phyloP scores from a whole-genome alignment of 805 yeast genomes.

The Kurtzmaniella fragi region DNA sequence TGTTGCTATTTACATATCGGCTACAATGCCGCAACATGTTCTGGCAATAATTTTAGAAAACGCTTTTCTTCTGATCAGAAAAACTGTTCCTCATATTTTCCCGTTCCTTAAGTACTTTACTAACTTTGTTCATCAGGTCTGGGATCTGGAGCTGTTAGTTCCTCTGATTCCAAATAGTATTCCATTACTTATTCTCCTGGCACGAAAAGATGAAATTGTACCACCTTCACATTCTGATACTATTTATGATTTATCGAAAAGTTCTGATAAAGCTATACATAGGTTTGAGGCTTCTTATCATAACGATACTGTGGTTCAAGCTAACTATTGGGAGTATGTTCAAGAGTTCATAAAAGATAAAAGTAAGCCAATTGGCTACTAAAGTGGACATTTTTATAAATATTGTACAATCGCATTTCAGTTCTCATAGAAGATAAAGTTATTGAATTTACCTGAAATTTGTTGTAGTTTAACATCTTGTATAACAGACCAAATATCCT shows the following conservation, averaged over 20 bases:
- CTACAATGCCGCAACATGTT: slow-evolving; percentile 46
- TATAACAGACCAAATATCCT: slow-evolving; percentile 1
- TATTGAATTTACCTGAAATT: no score
- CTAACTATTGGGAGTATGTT: slow-evolving; percentile 72
- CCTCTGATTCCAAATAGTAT: slow-evolving; percentile 43
- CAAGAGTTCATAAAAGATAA: slow-evolving; percentile 47
- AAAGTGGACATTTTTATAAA: slow-evolving; percentile 1
- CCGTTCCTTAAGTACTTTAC: slow-evolving; percentile 59
- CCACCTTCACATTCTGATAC: slow-evolving; percentile 79
- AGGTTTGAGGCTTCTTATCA: slow-evolving; percentile 63
- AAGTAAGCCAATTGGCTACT: slow-evolving; percentile 38
- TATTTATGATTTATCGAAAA: slow-evolving; percentile 49
- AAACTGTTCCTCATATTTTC: slow-evolving; percentile 67
- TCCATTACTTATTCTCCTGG: slow-evolving; percentile 70
- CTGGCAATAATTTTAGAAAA: slow-evolving; percentile 77
- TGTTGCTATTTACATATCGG: slow-evolving; percentile 77
- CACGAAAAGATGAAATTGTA: slow-evolving; percentile 79
- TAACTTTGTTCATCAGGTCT: slow-evolving; percentile 64
- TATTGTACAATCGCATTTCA: no score
- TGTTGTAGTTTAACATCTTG: not conserved
- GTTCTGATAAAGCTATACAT: slow-evolving; percentile 47
- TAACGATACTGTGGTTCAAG: slow-evolving; percentile 76
- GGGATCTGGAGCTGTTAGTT: slow-evolving; percentile 74
- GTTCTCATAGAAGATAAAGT: no score
- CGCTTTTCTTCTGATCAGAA: slow-evolving; percentile 72